Percentiles rank a stretch among this genome's conserved stretches.
These are phyloP conservation scores for Epichloe sylvatica DNA, from an alignment of 2,329 filamentous ascomycete species.

Conservation along the genomic window DNA sequence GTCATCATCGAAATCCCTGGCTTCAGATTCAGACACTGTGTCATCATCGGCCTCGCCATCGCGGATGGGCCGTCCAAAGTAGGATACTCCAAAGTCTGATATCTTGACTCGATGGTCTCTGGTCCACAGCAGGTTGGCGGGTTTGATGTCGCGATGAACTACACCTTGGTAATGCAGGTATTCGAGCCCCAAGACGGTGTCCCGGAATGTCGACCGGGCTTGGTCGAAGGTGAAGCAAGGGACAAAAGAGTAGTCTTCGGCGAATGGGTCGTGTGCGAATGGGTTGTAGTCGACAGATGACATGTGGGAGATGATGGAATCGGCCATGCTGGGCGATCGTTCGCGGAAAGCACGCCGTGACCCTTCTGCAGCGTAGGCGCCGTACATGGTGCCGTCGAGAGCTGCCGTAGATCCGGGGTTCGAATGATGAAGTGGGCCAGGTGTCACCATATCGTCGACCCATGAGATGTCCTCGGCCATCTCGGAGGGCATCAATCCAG, in stretches of 20 bases:
- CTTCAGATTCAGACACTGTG: slow-evolving; percentile 63
- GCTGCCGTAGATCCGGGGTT: slow-evolving; percentile 40
- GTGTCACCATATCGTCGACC: slow-evolving; percentile 42
- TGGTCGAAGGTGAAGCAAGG: slow-evolving; percentile 81
- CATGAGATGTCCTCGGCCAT: slow-evolving; percentile 21
- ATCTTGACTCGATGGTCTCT: slow-evolving; percentile 83
- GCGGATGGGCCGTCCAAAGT: slow-evolving; percentile 76
- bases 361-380: slow-evolving; percentile 48
- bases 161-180: slow-evolving; percentile 84
- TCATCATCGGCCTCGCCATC: slow-evolving; percentile 71
- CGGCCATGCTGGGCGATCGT: slow-evolving; percentile 67
- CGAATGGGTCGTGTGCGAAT: slow-evolving; percentile 49
- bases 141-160: slow-evolving; percentile 74
- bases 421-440: slow-evolving; percentile 37
- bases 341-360: slow-evolving; percentile 46
- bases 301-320: slow-evolving; percentile 60
- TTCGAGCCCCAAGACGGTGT: slow-evolving; percentile 84
- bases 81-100: slow-evolving; percentile 96
- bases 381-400: slow-evolving; percentile 67
- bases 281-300: slow-evolving; percentile 48
- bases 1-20: slow-evolving; percentile 78
- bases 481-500: slow-evolving; percentile 15
- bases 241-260: slow-evolving; percentile 84
- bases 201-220: slow-evolving; percentile 73
- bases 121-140: slow-evolving; percentile 82